phyloP scores from a whole-genome alignment of 768 basidiomycete species.

The Auricularia cornea region DNA sequence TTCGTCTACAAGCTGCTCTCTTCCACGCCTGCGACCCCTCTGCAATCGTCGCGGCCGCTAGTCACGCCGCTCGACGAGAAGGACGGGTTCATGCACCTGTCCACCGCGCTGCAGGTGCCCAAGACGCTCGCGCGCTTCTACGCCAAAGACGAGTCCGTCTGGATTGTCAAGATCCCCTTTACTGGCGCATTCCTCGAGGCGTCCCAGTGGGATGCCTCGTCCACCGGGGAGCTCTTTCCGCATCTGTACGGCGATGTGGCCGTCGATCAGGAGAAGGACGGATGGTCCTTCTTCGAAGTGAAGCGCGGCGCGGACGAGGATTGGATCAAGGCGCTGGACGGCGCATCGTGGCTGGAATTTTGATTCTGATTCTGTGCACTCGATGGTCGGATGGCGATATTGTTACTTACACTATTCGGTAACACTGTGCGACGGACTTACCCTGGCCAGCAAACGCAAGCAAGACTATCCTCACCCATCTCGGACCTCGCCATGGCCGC shows the following conservation, averaged over 20 bases:
- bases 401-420: too few species aligned
- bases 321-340: neutral
- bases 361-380: neutral
- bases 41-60: slow-evolving; percentile 28
- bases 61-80: slow-evolving; percentile 31
- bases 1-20: slow-evolving; percentile 33
- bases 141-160: slow-evolving; percentile 12
- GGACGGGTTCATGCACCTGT: slow-evolving; percentile 43
- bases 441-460: too few species aligned
- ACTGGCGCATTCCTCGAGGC: neutral
- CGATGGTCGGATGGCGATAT: too few species aligned
- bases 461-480: too few species aligned
- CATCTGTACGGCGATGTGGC: neutral
- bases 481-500: too few species aligned
- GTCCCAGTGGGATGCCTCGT: neutral
- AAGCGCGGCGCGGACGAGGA: neutral
- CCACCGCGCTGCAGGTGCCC: slow-evolving; percentile 30
- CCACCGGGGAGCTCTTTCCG: neutral
- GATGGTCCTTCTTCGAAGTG: neutral
- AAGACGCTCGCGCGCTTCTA: slow-evolving; percentile 34
- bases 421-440: too few species aligned
- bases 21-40: slow-evolving; percentile 22
- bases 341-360: neutral
- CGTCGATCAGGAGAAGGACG: neutral
- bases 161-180: slow-evolving; percentile 3